Percentiles rank a stretch among this genome's conserved stretches.
phyloP scores from a whole-genome alignment of 805 yeast genomes.

The Candida silvicultrix region DNA sequence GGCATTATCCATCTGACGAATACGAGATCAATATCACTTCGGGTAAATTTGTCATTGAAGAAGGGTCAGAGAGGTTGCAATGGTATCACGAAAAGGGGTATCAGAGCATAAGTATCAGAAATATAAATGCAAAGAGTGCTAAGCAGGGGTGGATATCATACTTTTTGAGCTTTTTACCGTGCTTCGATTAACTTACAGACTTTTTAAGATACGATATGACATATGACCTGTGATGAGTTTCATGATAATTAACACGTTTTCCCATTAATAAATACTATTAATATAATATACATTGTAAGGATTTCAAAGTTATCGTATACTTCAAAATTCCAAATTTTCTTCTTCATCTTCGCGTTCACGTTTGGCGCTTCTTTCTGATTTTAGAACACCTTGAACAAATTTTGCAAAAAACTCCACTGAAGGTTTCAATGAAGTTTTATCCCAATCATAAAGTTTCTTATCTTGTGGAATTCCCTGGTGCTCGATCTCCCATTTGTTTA shows the following conservation, averaged over 20 bases:
- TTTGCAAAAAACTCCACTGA: conserved; percentile 60
- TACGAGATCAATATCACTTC: conserved; percentile 43
- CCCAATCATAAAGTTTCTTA: conserved; percentile 36
- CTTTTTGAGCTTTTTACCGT: conserved; percentile 7
- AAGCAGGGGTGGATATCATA: conserved; percentile 2
- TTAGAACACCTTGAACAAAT: conserved; percentile 52
- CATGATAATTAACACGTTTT: background rate
- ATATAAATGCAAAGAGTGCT: conserved; percentile 5
- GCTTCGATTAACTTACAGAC: conserved; percentile 1
- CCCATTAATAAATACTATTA: background rate
- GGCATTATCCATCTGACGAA: conserved; percentile 56
- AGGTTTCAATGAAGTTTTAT: conserved; percentile 64
- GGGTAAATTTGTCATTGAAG: conserved; percentile 51
- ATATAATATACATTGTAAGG: background rate
- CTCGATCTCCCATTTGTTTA: conserved; percentile 41
- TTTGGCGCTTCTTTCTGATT: conserved; percentile 42
- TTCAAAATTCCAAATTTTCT: conserved; percentile 12
- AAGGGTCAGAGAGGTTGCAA: conserved; percentile 46
- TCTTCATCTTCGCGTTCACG: conserved; percentile 33
- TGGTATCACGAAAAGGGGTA: conserved; percentile 60
- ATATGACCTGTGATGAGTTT: too few species aligned
- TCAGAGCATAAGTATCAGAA: conserved; percentile 18
- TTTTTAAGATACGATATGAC: too few species aligned
- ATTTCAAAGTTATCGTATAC: background rate
- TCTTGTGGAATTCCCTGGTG: conserved; percentile 10